phyloP scores from a whole-genome alignment of 78 protist species.

The Thecamonas trahens region DNA sequence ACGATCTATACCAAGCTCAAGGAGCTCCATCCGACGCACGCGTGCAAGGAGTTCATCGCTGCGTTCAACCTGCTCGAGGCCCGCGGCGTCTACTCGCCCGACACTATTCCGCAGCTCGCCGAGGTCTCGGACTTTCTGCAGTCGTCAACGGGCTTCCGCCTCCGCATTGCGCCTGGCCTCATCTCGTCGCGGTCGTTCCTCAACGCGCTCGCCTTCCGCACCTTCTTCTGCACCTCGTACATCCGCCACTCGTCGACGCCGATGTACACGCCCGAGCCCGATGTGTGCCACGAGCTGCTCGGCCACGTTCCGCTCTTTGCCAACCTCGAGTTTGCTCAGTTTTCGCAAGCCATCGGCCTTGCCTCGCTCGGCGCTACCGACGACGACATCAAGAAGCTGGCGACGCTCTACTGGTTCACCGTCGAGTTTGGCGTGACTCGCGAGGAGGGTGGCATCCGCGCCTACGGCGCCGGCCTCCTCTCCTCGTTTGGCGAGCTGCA shows the following conservation, averaged over 20 bases:
- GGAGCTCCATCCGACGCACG: slow-evolving; percentile 68
- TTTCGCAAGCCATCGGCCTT: slow-evolving; percentile 85
- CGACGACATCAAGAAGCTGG: slow-evolving; percentile 69
- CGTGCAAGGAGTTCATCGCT: slow-evolving; percentile 63
- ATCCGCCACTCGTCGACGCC: slow-evolving; percentile 86
- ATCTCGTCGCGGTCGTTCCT: slow-evolving; percentile 84
- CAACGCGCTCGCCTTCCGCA: slow-evolving; percentile 87
- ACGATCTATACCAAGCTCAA: slow-evolving; percentile 34
- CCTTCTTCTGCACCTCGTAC: slow-evolving; percentile 89
- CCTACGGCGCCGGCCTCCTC: slow-evolving; percentile 92
- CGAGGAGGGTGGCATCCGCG: slow-evolving; percentile 60
- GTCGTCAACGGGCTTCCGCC: slow-evolving; percentile 69
- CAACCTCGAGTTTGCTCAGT: slow-evolving; percentile 88
- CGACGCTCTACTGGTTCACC: slow-evolving; percentile 86
- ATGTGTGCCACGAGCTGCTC: slow-evolving; percentile 85
- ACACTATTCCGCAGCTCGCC: slow-evolving; percentile 70
- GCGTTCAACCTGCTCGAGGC: slow-evolving; percentile 62
- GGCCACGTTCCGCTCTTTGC: slow-evolving; percentile 95
- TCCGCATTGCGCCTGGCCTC: slow-evolving; percentile 88
- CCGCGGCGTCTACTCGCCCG: slow-evolving; percentile 65
- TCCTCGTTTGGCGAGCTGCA: slow-evolving; percentile 87
- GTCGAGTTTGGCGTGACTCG: slow-evolving; percentile 91
- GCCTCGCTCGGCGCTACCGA: slow-evolving; percentile 89
- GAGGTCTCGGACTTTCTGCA: slow-evolving; percentile 51
- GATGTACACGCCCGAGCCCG: slow-evolving; percentile 96